Conservation (phyloP, 164 flowering plant genomes). For the Cinnamomum micranthum region DNA sequence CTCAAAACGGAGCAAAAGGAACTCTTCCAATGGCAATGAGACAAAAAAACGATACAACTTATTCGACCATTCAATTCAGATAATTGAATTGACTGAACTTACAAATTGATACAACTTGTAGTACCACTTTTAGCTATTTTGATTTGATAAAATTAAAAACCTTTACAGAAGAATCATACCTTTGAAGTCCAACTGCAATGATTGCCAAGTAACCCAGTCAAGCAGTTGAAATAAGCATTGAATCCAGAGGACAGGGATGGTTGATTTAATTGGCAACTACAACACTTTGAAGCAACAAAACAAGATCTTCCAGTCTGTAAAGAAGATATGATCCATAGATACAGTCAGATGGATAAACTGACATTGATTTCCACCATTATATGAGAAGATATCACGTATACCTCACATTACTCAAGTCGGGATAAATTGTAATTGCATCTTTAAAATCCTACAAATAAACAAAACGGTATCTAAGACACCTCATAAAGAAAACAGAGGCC, state of each 20-base stretch:
- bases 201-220: neutral
- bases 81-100: neutral
- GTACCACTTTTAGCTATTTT: no score
- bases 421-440: constrained; percentile 78
- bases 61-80: neutral
- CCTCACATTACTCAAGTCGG: constrained; percentile 77
- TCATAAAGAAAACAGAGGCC: neutral
- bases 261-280: constrained; percentile 35
- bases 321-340: neutral
- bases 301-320: constrained; percentile 67
- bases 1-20: no score
- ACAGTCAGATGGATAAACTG: neutral
- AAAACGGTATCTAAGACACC: neutral
- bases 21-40: no score
- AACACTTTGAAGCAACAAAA: constrained; percentile 48
- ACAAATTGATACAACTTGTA: no score
- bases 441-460: constrained; percentile 57
- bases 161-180: neutral
- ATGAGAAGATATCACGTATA: constrained; percentile 19
- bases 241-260: neutral
- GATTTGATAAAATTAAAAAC: neutral
- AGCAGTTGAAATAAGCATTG: neutral
- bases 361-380: neutral
- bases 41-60: no score
- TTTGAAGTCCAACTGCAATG: neutral